phyloP scores from a whole-genome alignment of 2,329 filamentous ascomycete genomes.

The Hypoxylon sp. region DNA sequence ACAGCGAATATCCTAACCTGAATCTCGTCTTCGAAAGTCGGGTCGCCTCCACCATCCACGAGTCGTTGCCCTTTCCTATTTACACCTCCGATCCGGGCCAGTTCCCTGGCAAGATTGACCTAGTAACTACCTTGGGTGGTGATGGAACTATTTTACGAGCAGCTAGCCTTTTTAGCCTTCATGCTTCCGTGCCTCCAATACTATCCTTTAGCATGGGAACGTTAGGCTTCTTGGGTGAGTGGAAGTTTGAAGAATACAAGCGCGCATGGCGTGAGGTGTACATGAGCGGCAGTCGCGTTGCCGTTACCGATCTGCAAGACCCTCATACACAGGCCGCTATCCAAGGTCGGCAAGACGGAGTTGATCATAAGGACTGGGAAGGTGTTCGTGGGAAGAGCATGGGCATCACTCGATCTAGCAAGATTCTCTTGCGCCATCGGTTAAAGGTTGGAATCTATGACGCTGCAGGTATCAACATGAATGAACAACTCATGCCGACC shows the following conservation, averaged over 20 bases:
- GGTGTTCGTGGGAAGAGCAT: constrained; percentile 83
- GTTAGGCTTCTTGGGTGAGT: constrained; percentile 93
- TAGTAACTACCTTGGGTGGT: constrained; percentile 90
- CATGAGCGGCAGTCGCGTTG: constrained; percentile 75
- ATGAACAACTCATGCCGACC: constrained; percentile 63
- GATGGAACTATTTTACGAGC: constrained; percentile 92
- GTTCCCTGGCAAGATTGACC: constrained; percentile 85
- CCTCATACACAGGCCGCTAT: constrained; percentile 58
- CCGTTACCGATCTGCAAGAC: constrained; percentile 59
- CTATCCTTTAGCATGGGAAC: constrained; percentile 98
- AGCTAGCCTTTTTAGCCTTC: constrained; percentile 86
- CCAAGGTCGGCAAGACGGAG: constrained; percentile 47
- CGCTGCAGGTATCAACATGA: constrained; percentile 72
- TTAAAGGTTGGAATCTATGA: constrained; percentile 89
- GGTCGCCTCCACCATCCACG: constrained; percentile 79
- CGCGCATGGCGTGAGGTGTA: constrained; percentile 92
- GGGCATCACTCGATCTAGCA: constrained; percentile 79
- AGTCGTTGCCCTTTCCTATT: constrained; percentile 78
- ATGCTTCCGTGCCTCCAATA: constrained; percentile 86
- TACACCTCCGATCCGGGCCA: constrained; percentile 68
- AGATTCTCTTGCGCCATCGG: constrained; percentile 87
- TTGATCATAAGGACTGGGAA: constrained; percentile 70
- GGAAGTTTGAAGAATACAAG: constrained; percentile 95
- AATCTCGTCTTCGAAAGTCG: constrained; percentile 86
- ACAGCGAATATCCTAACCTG: constrained; percentile 81